Conservation (phyloP, 2,329 filamentous ascomycete species). For the Fusarium tanahbumbuense region DNA sequence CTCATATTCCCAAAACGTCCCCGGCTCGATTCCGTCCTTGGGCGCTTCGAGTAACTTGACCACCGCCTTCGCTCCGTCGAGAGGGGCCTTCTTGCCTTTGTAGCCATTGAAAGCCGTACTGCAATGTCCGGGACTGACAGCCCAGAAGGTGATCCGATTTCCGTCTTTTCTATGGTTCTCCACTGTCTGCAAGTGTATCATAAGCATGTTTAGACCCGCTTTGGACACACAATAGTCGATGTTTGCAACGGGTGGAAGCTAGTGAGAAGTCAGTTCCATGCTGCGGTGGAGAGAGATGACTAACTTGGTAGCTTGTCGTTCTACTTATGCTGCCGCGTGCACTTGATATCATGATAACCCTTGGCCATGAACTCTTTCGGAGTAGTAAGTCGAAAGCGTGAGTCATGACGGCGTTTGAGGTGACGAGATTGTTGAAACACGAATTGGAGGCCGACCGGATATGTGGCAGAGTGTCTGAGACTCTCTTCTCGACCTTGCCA, state of each 20-base stretch:
- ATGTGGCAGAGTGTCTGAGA: neutral
- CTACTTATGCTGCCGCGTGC: conserved; percentile 8
- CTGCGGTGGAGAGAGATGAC: fast-evolving
- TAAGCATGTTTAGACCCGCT: conserved; percentile 13
- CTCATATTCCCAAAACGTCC: conserved; percentile 21
- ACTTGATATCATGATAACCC: conserved; percentile 22
- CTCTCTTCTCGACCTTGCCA: neutral
- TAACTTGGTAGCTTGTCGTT: neutral
- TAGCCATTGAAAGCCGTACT: conserved; percentile 21
- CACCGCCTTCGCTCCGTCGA: conserved; percentile 2
- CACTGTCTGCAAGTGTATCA: neutral
- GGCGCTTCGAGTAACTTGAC: neutral
- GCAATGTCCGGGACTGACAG: conserved; percentile 12
- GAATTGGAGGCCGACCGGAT: conserved; percentile 1
- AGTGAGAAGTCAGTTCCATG: neutral
- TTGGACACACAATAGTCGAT: conserved; percentile 19
- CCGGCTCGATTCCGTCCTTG: neutral
- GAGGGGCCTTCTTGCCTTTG: neutral
- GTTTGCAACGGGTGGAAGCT: conserved; percentile 19
- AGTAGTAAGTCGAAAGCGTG: neutral
- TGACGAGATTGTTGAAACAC: conserved; percentile 18
- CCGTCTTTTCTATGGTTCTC: neutral
- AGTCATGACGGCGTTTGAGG: neutral
- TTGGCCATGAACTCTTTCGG: neutral
- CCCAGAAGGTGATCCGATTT: neutral